A percentile compares a stretch with the other conserved stretches of the same genome.
Conservation (phyloP, 164 flowering plant genomes). For the Sextonia rubra region DNA sequence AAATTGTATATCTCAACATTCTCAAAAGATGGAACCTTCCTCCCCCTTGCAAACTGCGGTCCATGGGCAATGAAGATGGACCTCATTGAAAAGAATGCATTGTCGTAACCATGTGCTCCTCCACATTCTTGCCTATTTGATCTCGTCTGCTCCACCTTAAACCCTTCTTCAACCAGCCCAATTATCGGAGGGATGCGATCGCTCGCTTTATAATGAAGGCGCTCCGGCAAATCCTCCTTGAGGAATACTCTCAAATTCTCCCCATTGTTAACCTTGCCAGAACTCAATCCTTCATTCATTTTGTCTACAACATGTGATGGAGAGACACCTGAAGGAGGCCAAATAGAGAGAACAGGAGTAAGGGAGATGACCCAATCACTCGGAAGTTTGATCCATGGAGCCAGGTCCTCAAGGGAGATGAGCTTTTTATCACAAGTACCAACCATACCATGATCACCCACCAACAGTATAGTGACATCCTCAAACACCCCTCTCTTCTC, state of each 20-base stretch:
- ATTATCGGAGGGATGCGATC: conserved; percentile 81
- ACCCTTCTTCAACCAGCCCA: conserved; percentile 81
- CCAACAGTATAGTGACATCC: conserved; percentile 80
- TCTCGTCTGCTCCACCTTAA: conserved; percentile 70
- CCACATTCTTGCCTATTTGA: conserved; percentile 65
- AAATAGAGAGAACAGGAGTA: conserved; percentile 70
- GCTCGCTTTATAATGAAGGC: conserved; percentile 74
- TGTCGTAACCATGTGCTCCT: conserved; percentile 95
- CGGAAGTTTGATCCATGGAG: conserved; percentile 72
- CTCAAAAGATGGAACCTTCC: conserved; percentile 58
- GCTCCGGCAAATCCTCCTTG: conserved; percentile 74
- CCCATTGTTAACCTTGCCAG: conserved; percentile 72
- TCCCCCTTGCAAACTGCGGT: conserved; percentile 72
- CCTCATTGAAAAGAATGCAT: conserved; percentile 86
- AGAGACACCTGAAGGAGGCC: conserved; percentile 51
- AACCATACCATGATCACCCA: conserved; percentile 99
- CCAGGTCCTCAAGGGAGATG: conserved; percentile 68
- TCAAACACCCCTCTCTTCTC: conserved; percentile 79
- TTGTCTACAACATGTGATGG: conserved; percentile 56
- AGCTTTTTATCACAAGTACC: conserved; percentile 88
- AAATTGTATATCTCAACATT: conserved; percentile 78
- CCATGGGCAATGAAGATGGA: conserved; percentile 90
- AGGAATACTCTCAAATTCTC: conserved; percentile 59
- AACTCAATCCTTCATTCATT: conserved; percentile 71
- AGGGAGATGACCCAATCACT: conserved; percentile 60